Conservation (phyloP, 306 rosid genomes). For the Cucurbita moschata region DNA sequence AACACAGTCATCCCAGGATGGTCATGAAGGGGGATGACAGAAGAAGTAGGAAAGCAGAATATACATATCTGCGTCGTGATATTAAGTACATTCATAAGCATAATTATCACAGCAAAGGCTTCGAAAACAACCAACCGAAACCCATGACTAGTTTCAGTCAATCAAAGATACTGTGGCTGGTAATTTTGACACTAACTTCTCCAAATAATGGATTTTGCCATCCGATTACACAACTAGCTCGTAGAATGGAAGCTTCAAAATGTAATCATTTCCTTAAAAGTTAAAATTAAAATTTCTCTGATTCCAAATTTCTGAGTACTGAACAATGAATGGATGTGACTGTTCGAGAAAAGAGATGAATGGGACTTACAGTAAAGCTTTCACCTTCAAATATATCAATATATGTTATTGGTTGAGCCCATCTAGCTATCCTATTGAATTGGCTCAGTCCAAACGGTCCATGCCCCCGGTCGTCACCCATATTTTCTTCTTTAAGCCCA, state of each 20-base stretch:
- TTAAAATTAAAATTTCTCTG: not conserved
- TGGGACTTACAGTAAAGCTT: slow-evolving; percentile 54
- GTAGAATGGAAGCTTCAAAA: not conserved
- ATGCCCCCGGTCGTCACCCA: slow-evolving; percentile 72
- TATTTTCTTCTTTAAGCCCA: slow-evolving; percentile 58
- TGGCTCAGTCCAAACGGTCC: slow-evolving; percentile 46
- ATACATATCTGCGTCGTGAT: slow-evolving; percentile 61
- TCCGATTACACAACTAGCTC: not conserved
- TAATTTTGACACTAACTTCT: not conserved
- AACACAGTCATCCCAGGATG: slow-evolving; percentile 97
- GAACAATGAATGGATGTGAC: not conserved
- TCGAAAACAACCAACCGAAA: not conserved
- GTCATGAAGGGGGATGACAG: slow-evolving; percentile 85
- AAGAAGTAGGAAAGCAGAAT: slow-evolving; percentile 82
- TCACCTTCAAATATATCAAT: slow-evolving; percentile 54
- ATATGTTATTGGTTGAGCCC: slow-evolving; percentile 89
- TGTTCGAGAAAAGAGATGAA: not conserved
- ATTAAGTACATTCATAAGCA: not conserved
- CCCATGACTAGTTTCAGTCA: not conserved
- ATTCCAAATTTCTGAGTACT: not conserved
- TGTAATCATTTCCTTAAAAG: not conserved
- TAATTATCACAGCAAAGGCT: not conserved
- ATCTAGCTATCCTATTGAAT: slow-evolving; percentile 47
- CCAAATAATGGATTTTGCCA: not conserved
- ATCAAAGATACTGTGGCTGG: not conserved